phyloP scores from a whole-genome alignment of 495 filamentous ascomycete genomes.

The Aspergillus egyptiacus region DNA sequence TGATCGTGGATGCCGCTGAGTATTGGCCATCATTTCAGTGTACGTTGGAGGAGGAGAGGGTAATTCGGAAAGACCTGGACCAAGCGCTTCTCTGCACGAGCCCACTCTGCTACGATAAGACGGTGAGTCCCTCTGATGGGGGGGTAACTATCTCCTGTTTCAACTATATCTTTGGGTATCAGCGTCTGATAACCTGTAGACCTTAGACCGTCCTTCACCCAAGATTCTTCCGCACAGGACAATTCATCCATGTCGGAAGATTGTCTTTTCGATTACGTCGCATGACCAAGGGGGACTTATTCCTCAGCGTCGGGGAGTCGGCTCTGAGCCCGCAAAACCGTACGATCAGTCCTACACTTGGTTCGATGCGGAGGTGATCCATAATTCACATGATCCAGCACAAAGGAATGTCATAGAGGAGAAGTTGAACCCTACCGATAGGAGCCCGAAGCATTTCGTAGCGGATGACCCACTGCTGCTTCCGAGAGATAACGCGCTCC shows the following conservation, averaged over 20 bases:
- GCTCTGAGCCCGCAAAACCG: constrained; percentile 21
- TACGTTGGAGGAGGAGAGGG: constrained; percentile 22
- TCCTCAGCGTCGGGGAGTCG: constrained; percentile 14
- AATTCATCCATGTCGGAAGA: constrained; percentile 39
- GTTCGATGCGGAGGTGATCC: constrained; percentile 57
- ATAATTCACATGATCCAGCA: constrained; percentile 17
- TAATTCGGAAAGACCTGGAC: constrained; percentile 34
- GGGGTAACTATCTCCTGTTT: too few species aligned
- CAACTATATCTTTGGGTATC: too few species aligned
- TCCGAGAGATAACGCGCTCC: constrained; percentile 41
- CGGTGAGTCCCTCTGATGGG: constrained; percentile 17
- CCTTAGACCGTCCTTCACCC: constrained; percentile 12
- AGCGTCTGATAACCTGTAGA: constrained; percentile 11
- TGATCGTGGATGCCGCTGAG: constrained; percentile 61
- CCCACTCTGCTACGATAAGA: constrained; percentile 36
- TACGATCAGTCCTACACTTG: constrained; percentile 59
- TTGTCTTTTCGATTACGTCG: constrained; percentile 60
- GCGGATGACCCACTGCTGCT: constrained; percentile 35
- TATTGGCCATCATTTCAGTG: constrained; percentile 56
- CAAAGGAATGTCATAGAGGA: not conserved
- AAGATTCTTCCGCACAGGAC: constrained; percentile 34
- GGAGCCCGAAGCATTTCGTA: constrained; percentile 17
- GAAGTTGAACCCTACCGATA: constrained; percentile 7
- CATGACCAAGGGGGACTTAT: constrained; percentile 53
- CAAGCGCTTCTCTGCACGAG: constrained; percentile 34